phyloP scores from a whole-genome alignment of 176 grass and related monocot species.

The Phoenix roebelenii region DNA sequence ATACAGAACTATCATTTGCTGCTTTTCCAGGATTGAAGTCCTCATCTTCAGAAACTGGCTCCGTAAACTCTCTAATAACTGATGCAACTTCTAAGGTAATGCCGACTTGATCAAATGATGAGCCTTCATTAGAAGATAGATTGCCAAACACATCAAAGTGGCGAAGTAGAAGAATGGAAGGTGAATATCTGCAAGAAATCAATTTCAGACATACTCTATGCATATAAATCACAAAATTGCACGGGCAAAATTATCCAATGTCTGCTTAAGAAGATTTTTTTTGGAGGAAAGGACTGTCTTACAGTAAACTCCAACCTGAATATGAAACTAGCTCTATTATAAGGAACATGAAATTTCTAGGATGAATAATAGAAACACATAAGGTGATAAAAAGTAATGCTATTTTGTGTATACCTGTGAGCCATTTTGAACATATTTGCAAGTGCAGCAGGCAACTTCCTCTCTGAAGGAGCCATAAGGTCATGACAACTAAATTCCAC shows the following conservation, averaged over 20 bases:
- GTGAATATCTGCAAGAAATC: slow-evolving; percentile 63
- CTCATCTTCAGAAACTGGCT: slow-evolving; percentile 35
- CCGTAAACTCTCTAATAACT: slow-evolving; percentile 61
- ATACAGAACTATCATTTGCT: slow-evolving; percentile 46
- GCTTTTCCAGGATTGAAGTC: slow-evolving; percentile 29
- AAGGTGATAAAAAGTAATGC: not conserved
- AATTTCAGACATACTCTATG: not conserved
- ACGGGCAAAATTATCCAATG: no score
- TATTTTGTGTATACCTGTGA: slow-evolving; percentile 38
- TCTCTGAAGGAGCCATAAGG: slow-evolving; percentile 63
- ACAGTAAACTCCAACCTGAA: no score
- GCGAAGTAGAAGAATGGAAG: slow-evolving; percentile 77
- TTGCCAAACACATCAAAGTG: slow-evolving; percentile 74
- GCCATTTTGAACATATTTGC: slow-evolving; percentile 68
- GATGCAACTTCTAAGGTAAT: slow-evolving; percentile 65
- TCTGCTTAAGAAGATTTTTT: not conserved
- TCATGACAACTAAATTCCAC: slow-evolving; percentile 89
- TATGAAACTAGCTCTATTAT: no score
- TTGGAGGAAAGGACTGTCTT: not conserved
- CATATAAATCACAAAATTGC: no score
- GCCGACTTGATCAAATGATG: slow-evolving; percentile 72
- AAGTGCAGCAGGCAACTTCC: slow-evolving; percentile 61
- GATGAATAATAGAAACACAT: slow-evolving; percentile 5
- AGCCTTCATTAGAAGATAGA: slow-evolving; percentile 59
- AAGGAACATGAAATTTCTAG: no score